phyloP scores from a whole-genome alignment of 257 asterid genomes.

The Solanum clarkiae region DNA sequence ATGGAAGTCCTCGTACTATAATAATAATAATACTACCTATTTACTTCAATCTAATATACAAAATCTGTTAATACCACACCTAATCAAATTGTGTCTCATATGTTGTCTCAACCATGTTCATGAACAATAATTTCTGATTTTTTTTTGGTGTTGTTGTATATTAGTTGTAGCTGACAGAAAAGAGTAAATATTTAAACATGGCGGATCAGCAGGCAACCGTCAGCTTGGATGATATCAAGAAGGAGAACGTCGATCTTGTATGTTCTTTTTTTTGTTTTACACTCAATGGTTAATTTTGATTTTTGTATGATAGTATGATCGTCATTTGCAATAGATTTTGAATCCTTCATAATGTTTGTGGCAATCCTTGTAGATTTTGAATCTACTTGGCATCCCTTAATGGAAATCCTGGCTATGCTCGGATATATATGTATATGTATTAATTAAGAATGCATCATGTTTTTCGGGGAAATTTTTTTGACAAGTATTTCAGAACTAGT shows the following conservation, averaged over 20 bases:
- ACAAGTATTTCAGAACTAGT: neutral
- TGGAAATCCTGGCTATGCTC: neutral
- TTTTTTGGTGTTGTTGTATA: neutral
- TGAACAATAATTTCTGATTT: neutral
- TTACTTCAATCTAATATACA: neutral
- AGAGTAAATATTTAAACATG: neutral
- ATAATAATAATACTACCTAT: neutral
- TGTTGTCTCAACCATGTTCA: neutral
- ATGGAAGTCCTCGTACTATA: neutral
- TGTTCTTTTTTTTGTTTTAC: neutral
- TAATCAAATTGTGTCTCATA: neutral
- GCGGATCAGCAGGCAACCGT: neutral
- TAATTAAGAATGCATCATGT: neutral
- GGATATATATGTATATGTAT: neutral
- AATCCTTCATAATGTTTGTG: neutral
- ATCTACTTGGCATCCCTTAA: neutral
- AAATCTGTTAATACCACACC: neutral
- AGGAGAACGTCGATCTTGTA: slow-evolving; percentile 76
- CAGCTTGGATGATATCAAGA: slow-evolving; percentile 59
- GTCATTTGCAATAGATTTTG: neutral
- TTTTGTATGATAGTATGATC: neutral
- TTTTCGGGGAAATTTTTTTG: neutral
- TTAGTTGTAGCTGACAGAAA: neutral
- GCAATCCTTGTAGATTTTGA: neutral
- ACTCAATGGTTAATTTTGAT: neutral